Conservation (phyloP, 2,329 filamentous ascomycete species). For the Lachnellula hyalina region DNA sequence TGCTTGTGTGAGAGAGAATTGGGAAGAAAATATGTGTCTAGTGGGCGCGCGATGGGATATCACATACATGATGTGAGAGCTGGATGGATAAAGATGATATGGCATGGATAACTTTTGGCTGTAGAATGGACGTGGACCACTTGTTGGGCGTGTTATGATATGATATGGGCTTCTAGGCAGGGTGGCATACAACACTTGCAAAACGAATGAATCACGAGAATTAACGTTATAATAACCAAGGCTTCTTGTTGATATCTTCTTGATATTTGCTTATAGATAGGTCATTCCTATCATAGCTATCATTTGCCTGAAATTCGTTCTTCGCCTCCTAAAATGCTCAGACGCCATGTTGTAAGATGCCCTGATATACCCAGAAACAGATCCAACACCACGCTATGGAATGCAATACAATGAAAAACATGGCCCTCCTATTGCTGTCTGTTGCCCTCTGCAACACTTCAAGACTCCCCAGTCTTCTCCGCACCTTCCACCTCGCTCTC, state of each 20-base stretch:
- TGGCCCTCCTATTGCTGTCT: neutral
- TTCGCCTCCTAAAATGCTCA: neutral
- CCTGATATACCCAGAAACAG: neutral
- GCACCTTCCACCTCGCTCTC: constrained; percentile 1
- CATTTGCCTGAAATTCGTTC: neutral
- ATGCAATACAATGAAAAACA: constrained; percentile 6
- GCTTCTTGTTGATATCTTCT: too few relatives aligned
- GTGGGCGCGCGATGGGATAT: neutral
- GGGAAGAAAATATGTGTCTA: neutral
- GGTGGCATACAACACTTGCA: too few relatives aligned
- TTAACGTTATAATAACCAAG: too few relatives aligned
- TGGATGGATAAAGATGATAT: too few relatives aligned
- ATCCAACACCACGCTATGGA: constrained; percentile 24
- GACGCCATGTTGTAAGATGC: neutral
- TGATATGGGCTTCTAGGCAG: too few relatives aligned
- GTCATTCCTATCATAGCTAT: too few relatives aligned
- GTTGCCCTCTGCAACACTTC: neutral
- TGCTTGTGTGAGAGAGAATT: neutral
- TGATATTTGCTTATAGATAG: too few relatives aligned
- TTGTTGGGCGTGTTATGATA: too few relatives aligned
- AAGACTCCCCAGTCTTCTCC: neutral
- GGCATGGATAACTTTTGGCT: too few relatives aligned
- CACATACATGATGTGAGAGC: neutral
- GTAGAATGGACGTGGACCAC: too few relatives aligned
- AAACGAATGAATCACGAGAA: too few relatives aligned